Base-by-base conservation (phyloP, 768 basidiomycete species). In the Suillus subluteus region DNA sequence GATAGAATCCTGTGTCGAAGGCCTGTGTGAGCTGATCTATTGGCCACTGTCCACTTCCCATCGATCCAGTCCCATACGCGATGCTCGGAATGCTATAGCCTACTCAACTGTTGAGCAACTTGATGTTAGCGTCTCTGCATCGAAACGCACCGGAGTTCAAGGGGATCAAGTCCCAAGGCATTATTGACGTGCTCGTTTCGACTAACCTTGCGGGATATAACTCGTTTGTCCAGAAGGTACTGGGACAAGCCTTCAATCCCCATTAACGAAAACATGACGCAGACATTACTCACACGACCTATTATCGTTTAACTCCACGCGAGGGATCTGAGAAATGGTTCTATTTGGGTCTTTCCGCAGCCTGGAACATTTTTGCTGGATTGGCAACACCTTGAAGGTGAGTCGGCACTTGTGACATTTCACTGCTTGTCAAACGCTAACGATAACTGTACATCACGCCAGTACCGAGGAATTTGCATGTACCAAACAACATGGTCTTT, bases 1-100 rank as follows among this genome's bases (percentile, higher is more conserved):
- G 90, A 59, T 78, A 78, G 79, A 90, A 90, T 4, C 90, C 90
- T 5, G 84, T 82, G 1, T 82, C 82, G 54, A 91, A 75, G 4
- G 88, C 89, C 70, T 88, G 87, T 69, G 86, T 86, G 37, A 91
- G 86, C 69, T 84, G 82, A 72, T 83, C 81, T 30, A 81, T 81
- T 6, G 85, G 74, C 32, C 75, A 78, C 67, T 85, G 82, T 0
- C 88, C 88, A 48, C 85, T 85, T 1, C 87, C 87, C n/a, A 87
- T 68, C 46, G 80, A 85, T 86, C 88, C 89, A 4, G 89, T 90
- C 35, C 88, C 90, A 71, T 87, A 88, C 66, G 82, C 88, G 56
- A 91, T 80, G 66, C 81, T 75, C 18, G 84, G 80, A 73, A 78
- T 81, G 32, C 68, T 72, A 62, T 80, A 75, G 6, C 86, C 86